Percentiles rank a stretch among this genome's conserved stretches.
These are phyloP conservation scores for Sapria himalayana DNA, from an alignment of 345 rosid genomes.

Conservation along the genomic window DNA sequence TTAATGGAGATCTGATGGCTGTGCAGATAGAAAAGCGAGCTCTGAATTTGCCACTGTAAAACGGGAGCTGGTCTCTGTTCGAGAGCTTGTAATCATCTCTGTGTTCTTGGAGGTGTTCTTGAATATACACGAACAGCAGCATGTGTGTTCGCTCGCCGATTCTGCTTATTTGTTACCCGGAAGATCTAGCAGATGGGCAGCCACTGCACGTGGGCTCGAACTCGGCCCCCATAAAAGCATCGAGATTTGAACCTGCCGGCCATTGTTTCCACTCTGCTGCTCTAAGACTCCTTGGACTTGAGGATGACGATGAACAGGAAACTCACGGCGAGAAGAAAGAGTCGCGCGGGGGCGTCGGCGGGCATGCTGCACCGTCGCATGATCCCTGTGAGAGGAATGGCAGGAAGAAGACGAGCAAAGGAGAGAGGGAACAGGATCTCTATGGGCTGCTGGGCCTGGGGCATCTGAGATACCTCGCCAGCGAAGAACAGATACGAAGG, in stretches of 20 bases:
- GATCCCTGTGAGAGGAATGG: conserved; percentile 66
- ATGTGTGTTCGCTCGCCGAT: conserved; percentile 15
- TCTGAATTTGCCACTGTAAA: no score
- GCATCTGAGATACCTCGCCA: conserved; percentile 90
- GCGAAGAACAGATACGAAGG: conserved; percentile 89
- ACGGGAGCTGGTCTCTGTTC: no score
- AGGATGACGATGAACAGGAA: conserved; percentile 41
- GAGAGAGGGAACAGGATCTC: conserved; percentile 65
- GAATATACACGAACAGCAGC: no score
- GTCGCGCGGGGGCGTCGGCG: no score
- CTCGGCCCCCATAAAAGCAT: conserved; percentile 64
- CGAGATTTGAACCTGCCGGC: conserved; percentile 77
- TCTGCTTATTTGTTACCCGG: conserved; percentile 46
- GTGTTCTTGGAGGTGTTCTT: no score
- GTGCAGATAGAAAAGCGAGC: no score
- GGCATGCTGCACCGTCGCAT: conserved; percentile 48
- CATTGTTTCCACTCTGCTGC: conserved; percentile 75
- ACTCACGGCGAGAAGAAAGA: conserved; percentile 41
- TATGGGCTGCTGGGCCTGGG: conserved; percentile 80
- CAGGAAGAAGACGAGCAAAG: conserved; percentile 68
- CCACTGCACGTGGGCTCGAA: conserved; percentile 57
- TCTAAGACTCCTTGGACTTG: conserved; percentile 59
- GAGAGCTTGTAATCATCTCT: no score
- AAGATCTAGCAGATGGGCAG: conserved; percentile 61
- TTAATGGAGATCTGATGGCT: no score